phyloP scores from a whole-genome alignment of 192 early-diverging fungal species.

The Chytriomyces hyalinus region DNA sequence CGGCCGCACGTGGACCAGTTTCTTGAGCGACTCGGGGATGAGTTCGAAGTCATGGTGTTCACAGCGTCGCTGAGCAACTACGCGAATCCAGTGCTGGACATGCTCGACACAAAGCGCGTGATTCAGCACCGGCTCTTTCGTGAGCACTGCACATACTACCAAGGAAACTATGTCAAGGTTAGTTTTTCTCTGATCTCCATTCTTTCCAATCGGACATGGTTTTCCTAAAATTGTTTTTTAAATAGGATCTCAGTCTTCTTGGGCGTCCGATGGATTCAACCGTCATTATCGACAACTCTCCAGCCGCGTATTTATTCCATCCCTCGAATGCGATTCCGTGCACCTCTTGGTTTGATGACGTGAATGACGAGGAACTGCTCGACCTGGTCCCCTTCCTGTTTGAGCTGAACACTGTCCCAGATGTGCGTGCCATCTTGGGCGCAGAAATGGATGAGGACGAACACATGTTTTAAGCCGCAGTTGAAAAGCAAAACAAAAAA shows the following conservation, averaged over 20 bases:
- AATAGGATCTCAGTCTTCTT: conserved; percentile 26
- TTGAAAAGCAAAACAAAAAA: too few relatives aligned
- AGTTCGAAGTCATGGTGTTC: conserved; percentile 87
- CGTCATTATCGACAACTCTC: conserved; percentile 30
- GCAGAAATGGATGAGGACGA: not conserved
- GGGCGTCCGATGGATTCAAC: conserved; percentile 16
- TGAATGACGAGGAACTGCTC: conserved; percentile 29
- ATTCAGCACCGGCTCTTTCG: conserved; percentile 87
- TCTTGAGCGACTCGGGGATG: conserved; percentile 75
- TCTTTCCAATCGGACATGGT: not conserved
- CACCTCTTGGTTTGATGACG: conserved; percentile 16
- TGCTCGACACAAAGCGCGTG: conserved; percentile 77
- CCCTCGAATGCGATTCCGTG: conserved; percentile 23
- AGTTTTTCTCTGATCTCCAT: not conserved
- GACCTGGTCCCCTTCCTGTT: conserved; percentile 27
- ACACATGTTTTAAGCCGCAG: too few relatives aligned
- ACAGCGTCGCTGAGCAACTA: conserved; percentile 90
- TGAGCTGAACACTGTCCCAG: conserved; percentile 22
- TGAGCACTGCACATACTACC: conserved; percentile 85
- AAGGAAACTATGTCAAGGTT: conserved; percentile 87
- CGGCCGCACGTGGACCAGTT: conserved; percentile 89
- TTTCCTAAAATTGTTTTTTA: not conserved
- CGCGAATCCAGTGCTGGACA: conserved; percentile 88
- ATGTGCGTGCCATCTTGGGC: conserved; percentile 25
- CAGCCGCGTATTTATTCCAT: conserved; percentile 21